phyloP scores from a whole-genome alignment of 441 rosid genomes.

The Iberis amara region DNA sequence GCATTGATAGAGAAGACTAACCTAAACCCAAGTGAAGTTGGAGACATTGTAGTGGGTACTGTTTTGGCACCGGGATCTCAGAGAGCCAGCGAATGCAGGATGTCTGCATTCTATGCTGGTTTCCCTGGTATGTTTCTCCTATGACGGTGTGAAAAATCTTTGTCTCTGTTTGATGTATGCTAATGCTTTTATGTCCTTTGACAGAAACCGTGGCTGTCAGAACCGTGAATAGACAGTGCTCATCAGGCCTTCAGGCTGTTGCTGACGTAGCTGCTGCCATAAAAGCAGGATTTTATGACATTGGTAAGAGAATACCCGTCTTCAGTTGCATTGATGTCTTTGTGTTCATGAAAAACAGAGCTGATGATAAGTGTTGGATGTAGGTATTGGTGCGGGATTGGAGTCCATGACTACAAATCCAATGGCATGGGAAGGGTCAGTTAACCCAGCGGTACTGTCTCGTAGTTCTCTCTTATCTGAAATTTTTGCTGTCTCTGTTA shows the following conservation, averaged over 20 bases:
- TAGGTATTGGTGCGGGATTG: slow-evolving; percentile 97
- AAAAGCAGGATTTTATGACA: slow-evolving; percentile 93
- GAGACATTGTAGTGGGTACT: slow-evolving; percentile 94
- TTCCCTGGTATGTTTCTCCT: slow-evolving; percentile 64
- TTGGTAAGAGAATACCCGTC: slow-evolving; percentile 42
- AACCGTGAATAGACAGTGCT: slow-evolving; percentile 95
- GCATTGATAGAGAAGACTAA: slow-evolving; percentile 82
- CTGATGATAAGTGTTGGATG: slow-evolving; percentile 5
- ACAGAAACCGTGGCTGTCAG: slow-evolving; percentile 82
- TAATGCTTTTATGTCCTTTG: slow-evolving; percentile 6
- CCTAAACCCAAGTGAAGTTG: slow-evolving; percentile 77
- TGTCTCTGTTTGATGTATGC: neutral
- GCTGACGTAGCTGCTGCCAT: slow-evolving; percentile 99
- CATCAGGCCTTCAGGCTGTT: slow-evolving; percentile 99
- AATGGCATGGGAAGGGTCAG: slow-evolving; percentile 76
- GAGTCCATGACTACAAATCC: slow-evolving; percentile 88
- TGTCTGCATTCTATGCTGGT: slow-evolving; percentile 98
- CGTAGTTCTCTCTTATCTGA: neutral
- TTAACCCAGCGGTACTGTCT: slow-evolving; percentile 74
- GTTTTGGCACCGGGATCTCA: slow-evolving; percentile 91
- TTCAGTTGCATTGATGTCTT: neutral
- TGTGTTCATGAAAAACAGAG: neutral
- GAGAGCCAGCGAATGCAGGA: slow-evolving; percentile 90
- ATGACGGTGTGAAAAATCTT: neutral
- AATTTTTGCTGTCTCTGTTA: neutral